Base-by-base conservation (phyloP, 106 monocot genomes). In the Dioscorea alata region DNA sequence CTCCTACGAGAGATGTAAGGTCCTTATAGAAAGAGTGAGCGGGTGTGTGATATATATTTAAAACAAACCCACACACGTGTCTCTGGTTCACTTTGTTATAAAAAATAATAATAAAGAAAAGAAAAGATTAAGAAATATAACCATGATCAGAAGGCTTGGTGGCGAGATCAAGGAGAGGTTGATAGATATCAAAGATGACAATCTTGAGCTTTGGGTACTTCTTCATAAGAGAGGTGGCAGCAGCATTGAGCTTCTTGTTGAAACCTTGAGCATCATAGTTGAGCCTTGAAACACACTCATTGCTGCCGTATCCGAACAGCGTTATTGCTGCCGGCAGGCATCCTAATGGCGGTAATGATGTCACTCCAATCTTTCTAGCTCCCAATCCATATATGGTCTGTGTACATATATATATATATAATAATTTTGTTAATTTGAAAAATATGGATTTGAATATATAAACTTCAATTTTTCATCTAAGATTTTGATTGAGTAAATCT, bases 301-400 rank as follows among this genome's bases (percentile, higher is more conserved):
- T 86, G 79, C 81, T 84, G 0, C 91, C 95, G 2, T 60, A 7
- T 15, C 95, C 95, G 65, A 95, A 91, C 10, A 95, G 72, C 13
- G 88, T 85, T 67, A 88, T 95, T 50, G 86, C 28, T 23, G 75
- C 83, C 1, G 95, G 95, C 13, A 91, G 21, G 66, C 91, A 95
- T 0, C 95, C 95, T 23, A 91, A 6, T 6, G 95, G 95, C 0
- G 88, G 88, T 77, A 91, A 33, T 4, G 86, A 72, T 2, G 94
- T 95, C 57, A 95, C 91, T 14, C 88, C 95, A 6, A 95, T 74
- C 60, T 67, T 85, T 48, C 85, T 74, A 15, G 95, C 95, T 25
- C 95, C 95, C 32, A 88, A 63, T 0, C 63, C 34, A 48, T 95
- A 80, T 18, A 95, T 23, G 8, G 83, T 70, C 90, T 91, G 33